Conservation (phyloP, 1,284 basidiomycete species). For the Cryptococcus sp. region DNA sequence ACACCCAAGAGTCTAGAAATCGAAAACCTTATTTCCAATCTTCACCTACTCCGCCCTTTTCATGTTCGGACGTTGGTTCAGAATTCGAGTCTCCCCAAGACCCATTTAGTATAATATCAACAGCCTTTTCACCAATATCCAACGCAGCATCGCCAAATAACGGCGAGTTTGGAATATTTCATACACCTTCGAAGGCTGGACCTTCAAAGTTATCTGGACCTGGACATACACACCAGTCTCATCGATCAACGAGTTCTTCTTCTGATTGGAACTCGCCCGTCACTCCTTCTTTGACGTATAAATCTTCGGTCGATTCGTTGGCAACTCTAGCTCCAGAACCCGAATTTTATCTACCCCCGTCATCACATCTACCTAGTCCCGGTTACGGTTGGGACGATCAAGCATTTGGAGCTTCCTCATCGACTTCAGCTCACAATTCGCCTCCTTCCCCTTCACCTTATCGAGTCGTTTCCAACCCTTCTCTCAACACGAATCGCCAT, state of each 20-base stretch:
- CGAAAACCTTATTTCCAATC: neutral
- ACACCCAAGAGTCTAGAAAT: slow-evolving; percentile 2
- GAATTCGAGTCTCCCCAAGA: slow-evolving; percentile 18
- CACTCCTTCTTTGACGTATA: slow-evolving; percentile 19
- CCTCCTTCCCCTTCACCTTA: slow-evolving; percentile 11
- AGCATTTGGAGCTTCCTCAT: slow-evolving; percentile 9
- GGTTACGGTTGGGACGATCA: slow-evolving; percentile 33
- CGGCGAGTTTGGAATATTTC: slow-evolving; percentile 27
- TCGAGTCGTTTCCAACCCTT: slow-evolving; percentile 32
- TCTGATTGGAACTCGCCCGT: slow-evolving; percentile 24
- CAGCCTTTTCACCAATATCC: slow-evolving; percentile 15
- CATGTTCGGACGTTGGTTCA: slow-evolving; percentile 3
- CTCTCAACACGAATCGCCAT: slow-evolving; percentile 16
- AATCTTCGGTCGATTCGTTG: slow-evolving; percentile 17
- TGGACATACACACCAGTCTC: slow-evolving; percentile 1
- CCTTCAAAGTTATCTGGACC: slow-evolving; percentile 6
- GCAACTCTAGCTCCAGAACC: slow-evolving; percentile 7
- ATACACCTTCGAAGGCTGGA: slow-evolving; percentile 17
- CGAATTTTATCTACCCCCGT: slow-evolving; percentile 11
- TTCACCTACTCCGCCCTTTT: neutral
- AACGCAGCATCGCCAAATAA: slow-evolving; percentile 11
- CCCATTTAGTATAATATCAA: slow-evolving; percentile 4
- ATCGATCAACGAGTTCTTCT: neutral
- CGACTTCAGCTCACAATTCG: slow-evolving; percentile 14
- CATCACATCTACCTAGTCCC: neutral